phyloP scores from a whole-genome alignment of 2,329 filamentous ascomycete genomes.

The Cladophialophora immunda region DNA sequence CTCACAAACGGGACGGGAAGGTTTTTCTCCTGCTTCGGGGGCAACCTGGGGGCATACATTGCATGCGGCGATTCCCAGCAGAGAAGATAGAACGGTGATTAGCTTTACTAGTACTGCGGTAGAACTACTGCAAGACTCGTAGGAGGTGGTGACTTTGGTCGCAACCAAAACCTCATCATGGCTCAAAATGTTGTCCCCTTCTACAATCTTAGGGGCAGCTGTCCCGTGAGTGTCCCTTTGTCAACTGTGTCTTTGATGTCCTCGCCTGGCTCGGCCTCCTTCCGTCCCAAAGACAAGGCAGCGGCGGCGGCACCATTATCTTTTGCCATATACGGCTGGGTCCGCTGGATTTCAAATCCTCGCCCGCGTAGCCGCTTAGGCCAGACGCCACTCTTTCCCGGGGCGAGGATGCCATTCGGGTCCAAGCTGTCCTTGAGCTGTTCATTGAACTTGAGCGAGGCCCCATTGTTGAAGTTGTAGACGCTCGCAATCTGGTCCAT shows the following conservation, averaged over 20 bases:
- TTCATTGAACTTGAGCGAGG: conserved; percentile 54
- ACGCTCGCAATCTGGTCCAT: conserved; percentile 56
- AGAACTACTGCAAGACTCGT: no score
- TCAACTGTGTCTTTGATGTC: not conserved
- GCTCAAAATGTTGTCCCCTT: not conserved
- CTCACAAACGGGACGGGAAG: no score
- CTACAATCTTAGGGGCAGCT: not conserved
- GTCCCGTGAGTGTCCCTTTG: not conserved
- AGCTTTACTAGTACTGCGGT: no score
- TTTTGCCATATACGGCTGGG: not conserved
- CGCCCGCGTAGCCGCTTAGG: conserved; percentile 11
- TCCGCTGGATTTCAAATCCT: conserved; percentile 20
- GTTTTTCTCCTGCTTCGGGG: no score
- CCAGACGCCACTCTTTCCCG: conserved; percentile 58
- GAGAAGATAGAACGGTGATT: no score
- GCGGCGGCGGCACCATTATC: no score
- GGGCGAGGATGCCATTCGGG: conserved; percentile 58
- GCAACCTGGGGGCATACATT: no score
- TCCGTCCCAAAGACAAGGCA: no score
- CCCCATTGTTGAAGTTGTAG: conserved; percentile 53
- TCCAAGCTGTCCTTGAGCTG: conserved; percentile 57
- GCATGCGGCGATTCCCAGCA: no score
- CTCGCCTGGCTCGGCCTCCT: not conserved
- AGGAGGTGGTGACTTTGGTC: no score
- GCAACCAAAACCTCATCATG: not conserved